phyloP scores from a whole-genome alignment of 495 filamentous ascomycete genomes.

The Annulohypoxylon moriforme region DNA sequence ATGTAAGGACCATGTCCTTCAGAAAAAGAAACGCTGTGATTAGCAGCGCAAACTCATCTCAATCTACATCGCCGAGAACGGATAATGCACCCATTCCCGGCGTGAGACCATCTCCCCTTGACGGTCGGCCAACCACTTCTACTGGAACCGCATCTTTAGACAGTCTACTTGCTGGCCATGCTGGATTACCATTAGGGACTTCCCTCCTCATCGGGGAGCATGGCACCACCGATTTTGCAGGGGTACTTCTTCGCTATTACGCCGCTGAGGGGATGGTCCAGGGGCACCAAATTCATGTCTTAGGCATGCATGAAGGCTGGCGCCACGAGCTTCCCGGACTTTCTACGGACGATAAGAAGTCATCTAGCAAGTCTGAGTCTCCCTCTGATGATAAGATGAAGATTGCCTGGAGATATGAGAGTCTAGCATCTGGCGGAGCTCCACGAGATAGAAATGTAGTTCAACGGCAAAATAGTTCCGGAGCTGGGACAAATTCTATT shows the following conservation, averaged over 20 bases:
- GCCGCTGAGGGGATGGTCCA: constrained; percentile 94
- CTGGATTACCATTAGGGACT: constrained; percentile 85
- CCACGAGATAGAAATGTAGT: constrained; percentile 56
- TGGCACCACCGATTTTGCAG: constrained; percentile 94
- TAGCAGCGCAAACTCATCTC: constrained; percentile 42
- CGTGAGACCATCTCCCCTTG: constrained; percentile 86
- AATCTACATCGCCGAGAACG: constrained; percentile 43
- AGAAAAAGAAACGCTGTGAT: constrained; percentile 86
- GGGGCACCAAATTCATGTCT: constrained; percentile 86
- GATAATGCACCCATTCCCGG: constrained; percentile 67
- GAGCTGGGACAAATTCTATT: constrained; percentile 39
- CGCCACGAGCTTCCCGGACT: constrained; percentile 82
- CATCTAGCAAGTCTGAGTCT: constrained; percentile 51
- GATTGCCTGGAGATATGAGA: constrained; percentile 98
- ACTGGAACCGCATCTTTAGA: constrained; percentile 90
- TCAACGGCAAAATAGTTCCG: constrained; percentile 30
- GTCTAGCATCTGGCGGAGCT: constrained; percentile 71
- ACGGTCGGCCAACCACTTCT: constrained; percentile 89
- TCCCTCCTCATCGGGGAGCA: constrained; percentile 87
- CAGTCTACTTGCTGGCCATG: constrained; percentile 84
- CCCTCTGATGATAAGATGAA: constrained; percentile 84
- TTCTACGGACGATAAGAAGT: constrained; percentile 58
- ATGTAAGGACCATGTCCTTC: constrained; percentile 78
- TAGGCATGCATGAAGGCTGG: constrained; percentile 85
- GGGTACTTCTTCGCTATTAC: constrained; percentile 85